Percentiles rank a stretch among this genome's conserved stretches.
phyloP scores from a whole-genome alignment of 805 yeast genomes.

The Candida arabinofermentans region DNA sequence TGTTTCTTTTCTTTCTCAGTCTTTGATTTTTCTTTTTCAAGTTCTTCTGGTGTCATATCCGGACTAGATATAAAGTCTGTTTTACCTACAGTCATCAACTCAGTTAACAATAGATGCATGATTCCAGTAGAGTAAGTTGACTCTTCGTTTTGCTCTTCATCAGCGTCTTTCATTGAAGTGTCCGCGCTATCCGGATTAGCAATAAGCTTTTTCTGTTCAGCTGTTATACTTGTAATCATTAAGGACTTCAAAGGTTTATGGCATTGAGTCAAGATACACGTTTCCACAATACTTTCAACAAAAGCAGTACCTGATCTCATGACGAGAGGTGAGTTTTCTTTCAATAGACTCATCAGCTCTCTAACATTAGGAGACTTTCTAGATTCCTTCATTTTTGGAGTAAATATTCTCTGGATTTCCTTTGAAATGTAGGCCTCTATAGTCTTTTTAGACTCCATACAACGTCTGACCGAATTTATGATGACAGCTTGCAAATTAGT shows the following conservation, averaged over 20 bases:
- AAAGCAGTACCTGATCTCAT: constrained; percentile 31
- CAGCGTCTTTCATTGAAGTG: constrained; percentile 17
- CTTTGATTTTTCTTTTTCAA: neutral
- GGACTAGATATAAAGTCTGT: constrained; percentile 23
- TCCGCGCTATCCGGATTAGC: constrained; percentile 21
- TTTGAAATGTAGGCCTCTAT: constrained; percentile 45
- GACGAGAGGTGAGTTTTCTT: constrained; percentile 47
- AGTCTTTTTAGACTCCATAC: constrained; percentile 58
- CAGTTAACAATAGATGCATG: constrained; percentile 57
- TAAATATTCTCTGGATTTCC: constrained; percentile 46
- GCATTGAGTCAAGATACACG: constrained; percentile 15
- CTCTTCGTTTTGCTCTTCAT: constrained; percentile 27
- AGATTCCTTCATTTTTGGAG: constrained; percentile 17
- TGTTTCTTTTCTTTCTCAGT: constrained; percentile 22
- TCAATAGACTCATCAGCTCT: constrained; percentile 44
- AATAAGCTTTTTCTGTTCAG: constrained; percentile 21
- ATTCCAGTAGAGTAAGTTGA: constrained; percentile 43
- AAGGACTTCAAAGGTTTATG: constrained; percentile 18
- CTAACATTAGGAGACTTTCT: constrained; percentile 27
- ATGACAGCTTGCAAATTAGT: constrained; percentile 42
- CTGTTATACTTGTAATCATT: constrained; percentile 15
- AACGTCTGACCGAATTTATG: constrained; percentile 56
- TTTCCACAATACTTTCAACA: constrained; percentile 21
- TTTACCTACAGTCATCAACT: constrained; percentile 47
- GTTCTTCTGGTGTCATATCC: constrained; percentile 11